Conservation (phyloP, 805 yeast species). For the Yamadazyma sp. region DNA sequence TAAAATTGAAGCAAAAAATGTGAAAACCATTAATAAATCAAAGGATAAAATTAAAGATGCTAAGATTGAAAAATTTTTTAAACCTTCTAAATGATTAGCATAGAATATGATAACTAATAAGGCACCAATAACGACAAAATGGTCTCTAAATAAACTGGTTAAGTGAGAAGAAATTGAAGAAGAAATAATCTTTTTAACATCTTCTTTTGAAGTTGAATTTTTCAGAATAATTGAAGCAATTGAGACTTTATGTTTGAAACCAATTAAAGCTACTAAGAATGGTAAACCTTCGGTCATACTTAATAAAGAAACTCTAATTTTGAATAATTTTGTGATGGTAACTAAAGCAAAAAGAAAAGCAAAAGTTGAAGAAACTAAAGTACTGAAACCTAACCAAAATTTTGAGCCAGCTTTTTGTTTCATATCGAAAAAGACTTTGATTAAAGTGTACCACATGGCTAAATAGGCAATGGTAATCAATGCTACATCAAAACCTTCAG, state of each 20-base stretch:
- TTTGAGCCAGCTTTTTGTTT: constrained; percentile 65
- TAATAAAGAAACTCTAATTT: constrained; percentile 63
- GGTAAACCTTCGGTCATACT: constrained; percentile 90
- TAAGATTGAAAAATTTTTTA: constrained; percentile 77
- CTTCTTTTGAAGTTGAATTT: constrained; percentile 36
- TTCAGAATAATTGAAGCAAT: constrained; percentile 60
- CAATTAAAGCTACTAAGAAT: constrained; percentile 86
- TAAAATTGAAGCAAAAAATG: constrained; percentile 80
- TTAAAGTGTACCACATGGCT: constrained; percentile 84
- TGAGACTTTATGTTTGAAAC: constrained; percentile 80
- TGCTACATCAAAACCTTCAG: constrained; percentile 82
- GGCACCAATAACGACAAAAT: constrained; percentile 66
- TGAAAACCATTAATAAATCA: constrained; percentile 70
- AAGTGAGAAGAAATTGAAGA: constrained; percentile 42
- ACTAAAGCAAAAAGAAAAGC: constrained; percentile 78
- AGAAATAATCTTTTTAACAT: constrained; percentile 43
- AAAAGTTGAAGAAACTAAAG: constrained; percentile 73
- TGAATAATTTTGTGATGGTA: constrained; percentile 53
- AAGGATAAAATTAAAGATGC: constrained; percentile 65
- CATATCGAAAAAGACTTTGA: constrained; percentile 75
- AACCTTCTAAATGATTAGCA: constrained; percentile 66
- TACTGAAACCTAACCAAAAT: constrained; percentile 82
- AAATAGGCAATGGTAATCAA: constrained; percentile 76
- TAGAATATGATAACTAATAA: constrained; percentile 64
- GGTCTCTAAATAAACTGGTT: constrained; percentile 66